These are phyloP conservation scores for Nothopassalora personata DNA, from an alignment of 2,329 filamentous ascomycete genomes.

Conservation along the genomic window DNA sequence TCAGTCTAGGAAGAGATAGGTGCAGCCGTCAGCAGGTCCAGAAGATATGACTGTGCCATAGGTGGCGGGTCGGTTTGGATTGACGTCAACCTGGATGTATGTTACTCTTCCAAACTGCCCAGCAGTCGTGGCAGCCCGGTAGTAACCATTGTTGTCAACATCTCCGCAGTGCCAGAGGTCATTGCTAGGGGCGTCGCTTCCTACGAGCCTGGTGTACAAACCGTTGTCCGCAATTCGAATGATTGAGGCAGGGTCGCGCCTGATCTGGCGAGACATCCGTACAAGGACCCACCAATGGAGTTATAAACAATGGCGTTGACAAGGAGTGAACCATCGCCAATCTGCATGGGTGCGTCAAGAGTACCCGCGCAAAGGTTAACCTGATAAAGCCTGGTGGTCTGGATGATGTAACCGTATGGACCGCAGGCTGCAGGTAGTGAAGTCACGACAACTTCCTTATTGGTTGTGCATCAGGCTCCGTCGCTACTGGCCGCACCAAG, in stretches of 20 bases:
- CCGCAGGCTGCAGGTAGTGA: background rate
- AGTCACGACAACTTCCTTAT: background rate
- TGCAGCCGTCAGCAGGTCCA: background rate
- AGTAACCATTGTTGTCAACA: conserved; percentile 3
- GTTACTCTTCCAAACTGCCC: background rate
- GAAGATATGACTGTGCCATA: background rate
- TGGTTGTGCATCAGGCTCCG: background rate
- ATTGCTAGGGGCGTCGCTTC: background rate
- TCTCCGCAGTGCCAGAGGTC: background rate
- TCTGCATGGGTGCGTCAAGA: background rate
- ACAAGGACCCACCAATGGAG: background rate
- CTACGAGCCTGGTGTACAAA: too few species aligned
- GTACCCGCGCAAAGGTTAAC: background rate
- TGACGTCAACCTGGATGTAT: background rate
- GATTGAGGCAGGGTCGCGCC: background rate
- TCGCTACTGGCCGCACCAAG: background rate
- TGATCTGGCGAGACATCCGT: background rate
- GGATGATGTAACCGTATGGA: background rate
- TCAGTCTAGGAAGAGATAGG: conserved; percentile 3
- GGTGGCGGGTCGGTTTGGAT: background rate
- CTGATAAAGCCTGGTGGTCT: background rate
- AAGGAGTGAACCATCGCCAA: background rate
- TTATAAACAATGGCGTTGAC: conserved; percentile 7
- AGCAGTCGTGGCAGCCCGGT: background rate
- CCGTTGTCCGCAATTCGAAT: background rate